Evolutionary conservation across 2,329 filamentous ascomycete genomes (phyloP), one percentile per base, ranked within the genome.

Genomic region (Exophiala spinifera): DNA sequence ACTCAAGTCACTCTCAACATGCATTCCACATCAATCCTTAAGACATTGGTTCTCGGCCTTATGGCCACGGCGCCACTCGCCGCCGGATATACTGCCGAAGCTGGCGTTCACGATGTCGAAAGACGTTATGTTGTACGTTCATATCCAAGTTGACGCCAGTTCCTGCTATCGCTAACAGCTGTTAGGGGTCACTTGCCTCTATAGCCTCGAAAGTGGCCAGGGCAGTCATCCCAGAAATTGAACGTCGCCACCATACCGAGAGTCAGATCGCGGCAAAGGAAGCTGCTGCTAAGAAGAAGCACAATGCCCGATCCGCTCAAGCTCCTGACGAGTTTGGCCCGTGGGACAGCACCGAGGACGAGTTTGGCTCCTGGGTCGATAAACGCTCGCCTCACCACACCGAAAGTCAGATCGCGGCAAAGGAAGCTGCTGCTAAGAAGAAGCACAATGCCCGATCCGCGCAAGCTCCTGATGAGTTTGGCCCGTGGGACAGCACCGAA

Each of bases 231-330:
- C 48, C 47, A n/a, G 53, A 56, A 14, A 51, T 56, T 25, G 53
- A 34, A 31, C 42, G 46, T 5, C 46, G 28, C 42, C 53, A 52
- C n/a, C 53, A 56, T 28, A 56, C 53, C 3, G 53, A 56, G 25
- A 43, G 42, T n/a, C 53, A 56, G 28, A 56, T 56, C 21, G 53
- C 53, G 10, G 53, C 53, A 6, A 56, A 56, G 36, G 28, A 56
- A 34, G 37, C 31, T 15, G 53, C 53, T 4, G 25, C 23, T n/a
- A 42, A 15, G 8, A 52, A 46, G 33, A 52, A 52, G 17, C 4
- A 25, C 33, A 14, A 51, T 21, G n/a, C n/a, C n/a, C n/a, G n/a
- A n/a, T n/a, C n/a, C n/a, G n/a, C n/a, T n/a, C n/a, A n/a, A n/a
- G n/a, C n/a, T n/a, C n/a, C n/a, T n/a, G n/a, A n/a, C n/a, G 14